Percentiles rank a stretch among this genome's conserved stretches.
phyloP scores from a whole-genome alignment of 1,284 basidiomycete genomes.

The Trichosporon sp. region DNA sequence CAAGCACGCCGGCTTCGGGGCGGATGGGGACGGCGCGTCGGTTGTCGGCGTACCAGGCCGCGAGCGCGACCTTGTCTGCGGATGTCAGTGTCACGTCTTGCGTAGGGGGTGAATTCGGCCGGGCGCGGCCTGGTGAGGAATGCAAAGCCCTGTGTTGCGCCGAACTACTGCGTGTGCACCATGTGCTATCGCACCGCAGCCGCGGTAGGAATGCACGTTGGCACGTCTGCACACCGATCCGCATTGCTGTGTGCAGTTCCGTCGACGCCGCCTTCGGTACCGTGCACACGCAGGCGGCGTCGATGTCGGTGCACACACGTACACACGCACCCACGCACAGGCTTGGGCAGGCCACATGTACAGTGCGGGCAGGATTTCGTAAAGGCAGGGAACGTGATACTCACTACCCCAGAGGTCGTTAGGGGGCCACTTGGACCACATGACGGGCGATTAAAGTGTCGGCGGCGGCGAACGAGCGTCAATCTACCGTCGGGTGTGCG shows the following conservation, averaged over 20 bases:
- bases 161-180: not conserved
- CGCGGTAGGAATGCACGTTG: slow-evolving; percentile 2
- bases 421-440: slow-evolving; percentile 15
- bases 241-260: not conserved
- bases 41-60: slow-evolving; percentile 48
- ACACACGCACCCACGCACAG: no score
- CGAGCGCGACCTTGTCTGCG: slow-evolving; percentile 48
- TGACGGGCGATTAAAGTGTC: not conserved
- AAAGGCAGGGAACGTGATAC: not conserved
- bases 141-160: not conserved
- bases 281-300: not conserved
- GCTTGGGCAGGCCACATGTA: not conserved
- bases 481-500: not conserved
- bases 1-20: slow-evolving; percentile 57
- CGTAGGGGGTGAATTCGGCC: not conserved
- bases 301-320: not conserved
- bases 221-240: not conserved
- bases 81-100: slow-evolving; percentile 1
- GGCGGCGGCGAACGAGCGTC: not conserved
- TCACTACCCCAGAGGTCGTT: slow-evolving; percentile 16
- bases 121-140: not conserved
- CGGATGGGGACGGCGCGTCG: slow-evolving; percentile 54
- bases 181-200: slow-evolving; percentile 9
- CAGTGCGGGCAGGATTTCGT: not conserved
- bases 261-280: not conserved